Percentiles rank a stretch among this genome's conserved stretches.
phyloP scores from a whole-genome alignment of 169 alveolate species.

The Cryptosporidium andersoni region DNA sequence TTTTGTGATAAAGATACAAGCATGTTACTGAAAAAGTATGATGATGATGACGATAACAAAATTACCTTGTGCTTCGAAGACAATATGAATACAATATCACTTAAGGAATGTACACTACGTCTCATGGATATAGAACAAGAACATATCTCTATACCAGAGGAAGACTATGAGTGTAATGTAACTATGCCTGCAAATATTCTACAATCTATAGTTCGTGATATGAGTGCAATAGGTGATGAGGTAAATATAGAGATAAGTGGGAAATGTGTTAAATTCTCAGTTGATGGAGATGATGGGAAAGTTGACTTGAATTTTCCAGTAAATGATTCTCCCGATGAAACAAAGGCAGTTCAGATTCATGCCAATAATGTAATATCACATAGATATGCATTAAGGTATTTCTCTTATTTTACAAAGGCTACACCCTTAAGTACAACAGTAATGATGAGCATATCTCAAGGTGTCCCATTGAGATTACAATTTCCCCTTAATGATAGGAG shows the following conservation, averaged over 20 bases:
- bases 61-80: slow-evolving; percentile 80
- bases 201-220: slow-evolving; percentile 84
- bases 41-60: slow-evolving; percentile 76
- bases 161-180: slow-evolving; percentile 83
- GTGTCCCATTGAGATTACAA: slow-evolving; percentile 79
- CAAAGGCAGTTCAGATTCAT: slow-evolving; percentile 77
- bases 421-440: slow-evolving; percentile 84
- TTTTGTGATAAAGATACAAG: slow-evolving; percentile 68
- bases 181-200: slow-evolving; percentile 82
- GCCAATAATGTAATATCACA: slow-evolving; percentile 83
- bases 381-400: slow-evolving; percentile 83
- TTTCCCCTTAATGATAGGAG: slow-evolving; percentile 58
- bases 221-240: slow-evolving; percentile 84
- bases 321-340: slow-evolving; percentile 80
- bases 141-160: slow-evolving; percentile 83
- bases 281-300: slow-evolving; percentile 84
- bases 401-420: slow-evolving; percentile 83
- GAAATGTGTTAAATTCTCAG: slow-evolving; percentile 80
- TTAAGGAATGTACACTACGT: slow-evolving; percentile 79
- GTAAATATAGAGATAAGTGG: slow-evolving; percentile 83
- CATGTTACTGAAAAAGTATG: slow-evolving; percentile 58
- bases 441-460: slow-evolving; percentile 83
- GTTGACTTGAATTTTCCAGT: slow-evolving; percentile 80
- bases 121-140: slow-evolving; percentile 83
- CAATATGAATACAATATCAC: slow-evolving; percentile 79